These are phyloP conservation scores for Sergeia podlipaevii DNA, from an alignment of 208 protist genomes.

Conservation along the genomic window DNA sequence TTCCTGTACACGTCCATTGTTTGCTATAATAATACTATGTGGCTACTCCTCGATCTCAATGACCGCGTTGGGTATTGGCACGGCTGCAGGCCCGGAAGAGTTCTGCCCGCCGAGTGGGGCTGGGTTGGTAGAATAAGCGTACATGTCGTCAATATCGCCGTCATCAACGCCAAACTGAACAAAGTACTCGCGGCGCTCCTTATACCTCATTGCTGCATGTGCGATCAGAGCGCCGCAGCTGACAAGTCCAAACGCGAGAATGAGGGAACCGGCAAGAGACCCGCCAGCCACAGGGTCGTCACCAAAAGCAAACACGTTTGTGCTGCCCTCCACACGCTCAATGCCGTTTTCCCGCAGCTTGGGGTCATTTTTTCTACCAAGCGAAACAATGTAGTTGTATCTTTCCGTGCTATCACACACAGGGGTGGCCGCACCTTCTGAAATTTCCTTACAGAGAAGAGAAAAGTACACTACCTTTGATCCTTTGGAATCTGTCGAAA, in stretches of 20 bases:
- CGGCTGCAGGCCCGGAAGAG: not conserved
- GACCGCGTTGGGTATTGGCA: constrained; percentile 48
- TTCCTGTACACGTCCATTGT: too few relatives aligned
- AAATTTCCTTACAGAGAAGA: constrained; percentile 46
- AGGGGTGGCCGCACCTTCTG: not conserved
- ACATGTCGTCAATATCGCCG: constrained; percentile 82
- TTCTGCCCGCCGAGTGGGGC: constrained; percentile 9
- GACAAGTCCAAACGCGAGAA: constrained; percentile 27
- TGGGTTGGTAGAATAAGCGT: constrained; percentile 16
- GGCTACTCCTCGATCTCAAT: constrained; percentile 87
- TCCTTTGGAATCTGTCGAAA: constrained; percentile 20
- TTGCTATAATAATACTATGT: constrained; percentile 60
- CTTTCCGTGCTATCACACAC: constrained; percentile 51
- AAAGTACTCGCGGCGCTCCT: constrained; percentile 71
- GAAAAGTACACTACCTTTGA: constrained; percentile 44
- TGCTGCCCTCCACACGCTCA: constrained; percentile 21
- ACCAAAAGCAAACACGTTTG: constrained; percentile 25
- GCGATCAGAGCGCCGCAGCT: constrained; percentile 23
- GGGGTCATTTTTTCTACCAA: constrained; percentile 10
- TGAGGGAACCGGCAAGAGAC: constrained; percentile 16
- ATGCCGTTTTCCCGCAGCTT: constrained; percentile 17
- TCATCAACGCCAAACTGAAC: constrained; percentile 70
- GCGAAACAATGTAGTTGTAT: constrained; percentile 52
- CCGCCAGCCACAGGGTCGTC: constrained; percentile 19
- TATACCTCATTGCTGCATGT: constrained; percentile 60